Percentiles rank a stretch among this genome's conserved stretches.
phyloP scores from a whole-genome alignment of 2,329 filamentous ascomycete species.

The Aspergillus tamarii region DNA sequence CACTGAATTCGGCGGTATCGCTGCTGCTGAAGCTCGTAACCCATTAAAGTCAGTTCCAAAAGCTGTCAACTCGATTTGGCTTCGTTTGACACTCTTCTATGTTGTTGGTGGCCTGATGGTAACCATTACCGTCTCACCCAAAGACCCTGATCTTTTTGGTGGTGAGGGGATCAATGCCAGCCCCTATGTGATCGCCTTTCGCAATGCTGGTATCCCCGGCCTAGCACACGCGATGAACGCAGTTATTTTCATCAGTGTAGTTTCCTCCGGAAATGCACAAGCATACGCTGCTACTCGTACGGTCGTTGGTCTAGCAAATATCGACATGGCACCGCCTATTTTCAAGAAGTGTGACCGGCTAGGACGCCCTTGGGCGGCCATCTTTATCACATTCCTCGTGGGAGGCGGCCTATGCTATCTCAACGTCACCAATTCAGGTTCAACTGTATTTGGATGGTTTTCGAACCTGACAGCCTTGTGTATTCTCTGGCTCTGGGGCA shows the following conservation, averaged over 20 bases:
- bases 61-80: conserved; percentile 56
- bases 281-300: conserved; percentile 62
- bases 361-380: conserved; percentile 49
- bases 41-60: conserved; percentile 54
- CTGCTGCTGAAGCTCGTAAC: conserved; percentile 61
- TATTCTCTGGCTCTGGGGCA: conserved; percentile 68
- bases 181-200: conserved; percentile 69
- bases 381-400: conserved; percentile 40
- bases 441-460: conserved; percentile 65
- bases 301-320: conserved; percentile 56
- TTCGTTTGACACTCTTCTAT: conserved; percentile 56
- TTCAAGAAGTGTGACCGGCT: conserved; percentile 51
- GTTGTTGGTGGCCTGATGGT: conserved; percentile 51
- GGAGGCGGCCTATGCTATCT: conserved; percentile 49
- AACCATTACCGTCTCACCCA: conserved; percentile 48
- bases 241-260: conserved; percentile 64
- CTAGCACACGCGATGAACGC: conserved; percentile 70
- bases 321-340: conserved; percentile 49
- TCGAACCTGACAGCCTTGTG: conserved; percentile 65
- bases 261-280: conserved; percentile 62
- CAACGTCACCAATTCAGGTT: conserved; percentile 48
- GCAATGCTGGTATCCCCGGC: conserved; percentile 62
- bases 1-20: conserved; percentile 64
- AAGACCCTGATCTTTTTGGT: conserved; percentile 45
- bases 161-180: conserved; percentile 52